Conservation (phyloP, 2,329 filamentous ascomycete genomes). For the Xylariaceae sp. region DNA sequence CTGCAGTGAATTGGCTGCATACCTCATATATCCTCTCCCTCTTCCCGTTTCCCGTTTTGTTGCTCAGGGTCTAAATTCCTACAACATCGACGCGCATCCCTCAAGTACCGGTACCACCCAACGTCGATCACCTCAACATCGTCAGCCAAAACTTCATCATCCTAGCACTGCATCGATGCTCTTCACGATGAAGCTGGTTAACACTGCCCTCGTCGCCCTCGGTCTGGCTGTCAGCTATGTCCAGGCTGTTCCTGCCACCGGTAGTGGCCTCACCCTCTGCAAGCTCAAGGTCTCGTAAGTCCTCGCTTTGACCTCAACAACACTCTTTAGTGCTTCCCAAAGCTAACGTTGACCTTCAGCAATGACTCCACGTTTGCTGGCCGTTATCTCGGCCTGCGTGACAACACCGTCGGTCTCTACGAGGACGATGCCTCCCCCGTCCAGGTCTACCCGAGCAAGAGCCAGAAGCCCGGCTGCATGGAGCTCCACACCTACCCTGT, state of each 20-base stretch:
- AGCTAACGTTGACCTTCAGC: conserved; percentile 2
- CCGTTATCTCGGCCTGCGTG: conserved; percentile 31
- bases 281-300: conserved; percentile 28
- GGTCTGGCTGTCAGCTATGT: conserved; percentile 22
- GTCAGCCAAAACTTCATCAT: no score
- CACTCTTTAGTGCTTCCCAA: no score
- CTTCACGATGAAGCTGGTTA: conserved; percentile 27
- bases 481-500: conserved; percentile 39
- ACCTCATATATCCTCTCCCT: no score
- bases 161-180: no score
- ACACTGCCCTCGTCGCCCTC: conserved; percentile 22
- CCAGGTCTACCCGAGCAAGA: conserved; percentile 31
- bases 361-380: conserved; percentile 29
- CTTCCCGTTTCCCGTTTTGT: no score
- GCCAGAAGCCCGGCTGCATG: conserved; percentile 26
- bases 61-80: no score
- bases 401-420: conserved; percentile 34
- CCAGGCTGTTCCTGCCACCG: conserved; percentile 22
- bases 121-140: no score
- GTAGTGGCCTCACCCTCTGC: conserved; percentile 22
- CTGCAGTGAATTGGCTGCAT: no score
- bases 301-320: background rate
- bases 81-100: no score
- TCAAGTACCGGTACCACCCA: no score
- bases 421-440: conserved; percentile 19